A percentile compares a stretch with the other conserved stretches of the same genome.
Evolutionary conservation across 192 early-diverging fungal species (phyloP).

Genomic region (Linnemannia zychae): DNA sequence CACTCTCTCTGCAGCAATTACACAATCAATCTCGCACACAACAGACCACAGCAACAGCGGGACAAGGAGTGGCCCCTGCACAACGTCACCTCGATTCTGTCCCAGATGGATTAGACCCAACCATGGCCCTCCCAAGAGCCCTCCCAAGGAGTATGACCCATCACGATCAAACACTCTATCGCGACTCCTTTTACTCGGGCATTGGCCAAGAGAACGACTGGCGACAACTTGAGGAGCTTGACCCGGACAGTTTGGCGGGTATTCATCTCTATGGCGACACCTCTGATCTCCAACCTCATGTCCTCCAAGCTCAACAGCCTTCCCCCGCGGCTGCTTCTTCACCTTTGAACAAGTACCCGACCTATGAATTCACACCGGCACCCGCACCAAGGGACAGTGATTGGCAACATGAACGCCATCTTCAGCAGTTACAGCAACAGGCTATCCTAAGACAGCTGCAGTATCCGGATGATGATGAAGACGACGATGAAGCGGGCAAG

Average conservation of each 20-base stretch:
- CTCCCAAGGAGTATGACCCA: conserved; percentile 27
- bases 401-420: conserved; percentile 38
- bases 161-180: conserved; percentile 19
- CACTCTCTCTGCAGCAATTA: conserved; percentile 2
- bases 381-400: neutral
- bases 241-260: conserved; percentile 36
- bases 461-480: conserved; percentile 25
- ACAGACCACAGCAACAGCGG: neutral
- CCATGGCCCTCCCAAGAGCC: conserved; percentile 46
- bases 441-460: conserved; percentile 21
- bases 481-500: conserved; percentile 14
- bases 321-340: conserved; percentile 21
- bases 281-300: conserved; percentile 3
- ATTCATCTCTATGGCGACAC: conserved; percentile 51
- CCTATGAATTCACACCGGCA: conserved; percentile 27
- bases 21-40: neutral
- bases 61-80: neutral
- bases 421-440: conserved; percentile 37
- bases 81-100: conserved; percentile 10
- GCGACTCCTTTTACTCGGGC: conserved; percentile 53
- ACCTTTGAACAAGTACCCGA: conserved; percentile 39
- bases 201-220: conserved; percentile 50
- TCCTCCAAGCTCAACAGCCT: neutral
- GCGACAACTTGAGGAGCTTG: conserved; percentile 41
- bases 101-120: conserved; percentile 47